These are phyloP conservation scores for Polyporus tsugae DNA, from an alignment of 1,284 basidiomycete species.

Conservation along the genomic window DNA sequence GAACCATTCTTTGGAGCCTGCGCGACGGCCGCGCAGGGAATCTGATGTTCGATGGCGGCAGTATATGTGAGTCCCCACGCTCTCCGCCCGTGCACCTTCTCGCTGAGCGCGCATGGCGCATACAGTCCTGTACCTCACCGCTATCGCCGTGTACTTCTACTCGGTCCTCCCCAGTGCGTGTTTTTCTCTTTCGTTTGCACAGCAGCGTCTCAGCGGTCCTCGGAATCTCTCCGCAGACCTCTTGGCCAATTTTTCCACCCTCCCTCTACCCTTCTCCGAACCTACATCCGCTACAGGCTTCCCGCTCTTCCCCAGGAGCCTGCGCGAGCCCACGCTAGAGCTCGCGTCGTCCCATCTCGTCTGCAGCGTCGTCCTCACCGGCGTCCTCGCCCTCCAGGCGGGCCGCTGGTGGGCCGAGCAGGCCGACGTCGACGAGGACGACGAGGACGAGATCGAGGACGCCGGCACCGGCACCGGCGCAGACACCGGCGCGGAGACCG, in stretches of 20 bases:
- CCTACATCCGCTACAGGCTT: slow-evolving; percentile 28
- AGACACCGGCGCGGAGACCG: slow-evolving; percentile 28
- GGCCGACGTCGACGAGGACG: slow-evolving; percentile 51
- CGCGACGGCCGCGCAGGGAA: slow-evolving; percentile 79
- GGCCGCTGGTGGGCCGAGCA: slow-evolving; percentile 83
- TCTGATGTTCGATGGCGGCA: slow-evolving; percentile 88
- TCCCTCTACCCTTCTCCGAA: slow-evolving; percentile 49
- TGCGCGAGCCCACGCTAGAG: slow-evolving; percentile 70
- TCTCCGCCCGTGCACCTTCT: slow-evolving; percentile 14
- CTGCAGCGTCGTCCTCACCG: slow-evolving; percentile 83
- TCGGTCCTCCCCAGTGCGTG: slow-evolving; percentile 79
- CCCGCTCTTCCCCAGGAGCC: slow-evolving; percentile 43
- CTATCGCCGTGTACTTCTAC: slow-evolving; percentile 72
- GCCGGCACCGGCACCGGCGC: slow-evolving; percentile 8
- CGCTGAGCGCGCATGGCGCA: slow-evolving; percentile 12
- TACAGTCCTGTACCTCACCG: slow-evolving; percentile 76
- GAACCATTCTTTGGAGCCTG: slow-evolving; percentile 78
- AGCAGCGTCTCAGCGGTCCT: not conserved
- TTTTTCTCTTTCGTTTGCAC: not conserved
- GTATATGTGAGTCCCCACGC: slow-evolving; percentile 66
- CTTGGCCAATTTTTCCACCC: slow-evolving; percentile 59
- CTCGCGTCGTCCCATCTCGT: slow-evolving; percentile 84
- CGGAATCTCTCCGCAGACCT: slow-evolving; percentile 50
- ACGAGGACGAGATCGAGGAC: slow-evolving; percentile 28
- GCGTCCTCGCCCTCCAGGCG: slow-evolving; percentile 80